Evolutionary conservation across 2,329 filamentous ascomycete species (phyloP), one percentile per base, ranked within the genome.

Genomic region (Aspergillus oerlinghausenensis): DNA sequence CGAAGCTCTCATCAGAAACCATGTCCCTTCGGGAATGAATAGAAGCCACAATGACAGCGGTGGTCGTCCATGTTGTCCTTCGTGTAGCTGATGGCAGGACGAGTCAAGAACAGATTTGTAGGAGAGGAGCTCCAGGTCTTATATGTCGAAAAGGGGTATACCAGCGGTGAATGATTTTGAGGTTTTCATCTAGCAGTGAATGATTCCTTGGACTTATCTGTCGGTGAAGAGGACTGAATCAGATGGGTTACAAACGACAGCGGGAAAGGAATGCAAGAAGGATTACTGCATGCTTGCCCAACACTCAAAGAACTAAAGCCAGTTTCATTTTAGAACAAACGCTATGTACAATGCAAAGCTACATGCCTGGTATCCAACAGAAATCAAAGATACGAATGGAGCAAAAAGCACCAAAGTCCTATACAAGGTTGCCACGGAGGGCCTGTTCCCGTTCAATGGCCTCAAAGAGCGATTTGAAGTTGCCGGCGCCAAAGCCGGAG

Each of bases 381-480:
- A 35, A 23, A 51, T 23, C 29, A 23, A 51, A 50, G 3, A 17
- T 10, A n/a, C 3, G 19, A 51, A 25, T 19, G 11, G 11, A 49
- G 14, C 9, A 2, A 40, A 49, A 7, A 28, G 2, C 10, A 3
- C 29, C 14, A 10, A 47, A 25, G 21, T 7, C 14, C 40, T 60
- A 77, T 38, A 76, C 59, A 75, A 96, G 72, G 70, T 96, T 97
- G 1, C 93, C 92, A 55, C 92, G 81, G 73, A 88, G 80, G 49
- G 86, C 91, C 80, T 97, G 93, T 75, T 97, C 92, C 51, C 92
- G 80, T 82, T 97, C 93, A 72, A 97, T 95, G 2, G 93, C 92
- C 80, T 97, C 92, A 68, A 97, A 97, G 66, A 97, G 69, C 59
- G 88, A 92, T 84, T 92, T 96, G 79, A 97, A 97, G 75, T 97